phyloP scores from a whole-genome alignment of 176 grass and related monocot genomes.

The Rhipidocladum racemiflorum region DNA sequence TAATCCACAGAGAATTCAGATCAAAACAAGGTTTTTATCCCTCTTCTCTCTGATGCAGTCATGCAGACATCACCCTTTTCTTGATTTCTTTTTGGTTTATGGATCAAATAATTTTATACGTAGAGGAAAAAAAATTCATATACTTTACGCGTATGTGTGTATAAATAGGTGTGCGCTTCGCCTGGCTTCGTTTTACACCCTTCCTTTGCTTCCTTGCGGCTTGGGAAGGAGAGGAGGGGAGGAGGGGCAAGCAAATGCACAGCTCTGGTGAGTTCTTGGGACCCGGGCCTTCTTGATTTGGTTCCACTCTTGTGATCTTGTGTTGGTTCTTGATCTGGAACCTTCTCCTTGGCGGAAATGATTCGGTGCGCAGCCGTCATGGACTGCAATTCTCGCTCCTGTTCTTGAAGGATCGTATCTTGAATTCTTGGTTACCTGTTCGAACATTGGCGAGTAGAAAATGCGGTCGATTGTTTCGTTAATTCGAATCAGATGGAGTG shows the following conservation, averaged over 20 bases:
- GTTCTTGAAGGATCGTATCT: constrained; percentile 1
- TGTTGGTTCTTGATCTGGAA: constrained; percentile 10
- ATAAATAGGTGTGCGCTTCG: constrained; percentile 15
- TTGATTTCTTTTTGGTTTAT: constrained; percentile 15
- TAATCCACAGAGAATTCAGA: constrained; percentile 33
- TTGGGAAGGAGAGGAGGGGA: background rate
- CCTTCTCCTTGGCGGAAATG: constrained; percentile 3
- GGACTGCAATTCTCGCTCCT: constrained; percentile 8
- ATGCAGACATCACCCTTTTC: constrained; percentile 20
- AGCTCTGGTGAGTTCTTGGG: constrained; percentile 49
- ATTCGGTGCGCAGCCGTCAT: background rate
- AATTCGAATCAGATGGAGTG: background rate
- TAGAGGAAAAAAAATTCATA: constrained; percentile 19
- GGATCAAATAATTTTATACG: background rate
- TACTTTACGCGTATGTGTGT: background rate
- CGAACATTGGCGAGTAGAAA: background rate
- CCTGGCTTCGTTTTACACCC: constrained; percentile 47
- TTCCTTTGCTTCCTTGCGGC: constrained; percentile 43
- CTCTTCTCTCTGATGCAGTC: constrained; percentile 5
- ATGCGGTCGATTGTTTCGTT: constrained; percentile 7
- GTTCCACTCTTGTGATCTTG: constrained; percentile 5
- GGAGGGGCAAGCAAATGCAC: constrained; percentile 31
- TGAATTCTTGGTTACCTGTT: background rate
- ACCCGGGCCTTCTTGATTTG: constrained; percentile 31
- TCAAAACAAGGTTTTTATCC: constrained; percentile 31